Percentiles rank a stretch among this genome's conserved stretches.
Conservation (phyloP, 768 basidiomycete genomes). For the Termitomyces sp. region DNA sequence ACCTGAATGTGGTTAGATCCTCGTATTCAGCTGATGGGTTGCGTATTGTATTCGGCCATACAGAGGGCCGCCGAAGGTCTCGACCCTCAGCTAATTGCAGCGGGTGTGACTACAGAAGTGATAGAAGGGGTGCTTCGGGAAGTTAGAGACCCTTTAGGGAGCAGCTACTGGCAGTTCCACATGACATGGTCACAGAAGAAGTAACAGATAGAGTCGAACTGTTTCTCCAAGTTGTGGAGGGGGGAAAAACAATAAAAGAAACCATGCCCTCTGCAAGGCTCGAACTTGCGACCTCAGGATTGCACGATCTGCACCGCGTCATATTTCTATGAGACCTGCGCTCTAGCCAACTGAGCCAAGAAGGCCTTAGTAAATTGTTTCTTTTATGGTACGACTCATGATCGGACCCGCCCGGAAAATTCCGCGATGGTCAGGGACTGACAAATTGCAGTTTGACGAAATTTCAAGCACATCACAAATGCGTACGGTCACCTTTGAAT, state of each 20-base stretch:
- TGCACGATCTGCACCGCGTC: slow-evolving; percentile 20
- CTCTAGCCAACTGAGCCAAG: slow-evolving; percentile 50
- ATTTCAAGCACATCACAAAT: slow-evolving; percentile 14
- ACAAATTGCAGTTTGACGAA: slow-evolving; percentile 14
- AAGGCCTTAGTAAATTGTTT: not conserved
- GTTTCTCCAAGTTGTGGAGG: too few species aligned
- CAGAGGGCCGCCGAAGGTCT: not conserved
- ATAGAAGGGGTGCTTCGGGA: not conserved
- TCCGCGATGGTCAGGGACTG: slow-evolving; percentile 6
- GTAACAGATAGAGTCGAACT: not conserved
- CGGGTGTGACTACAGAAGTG: slow-evolving; percentile 1
- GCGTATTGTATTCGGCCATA: not conserved
- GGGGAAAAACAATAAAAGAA: too few species aligned
- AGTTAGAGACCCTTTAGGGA: not conserved
- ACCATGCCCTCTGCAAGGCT: slow-evolving; percentile 41
- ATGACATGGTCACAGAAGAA: slow-evolving; percentile 4
- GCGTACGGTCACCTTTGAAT: slow-evolving; percentile 10
- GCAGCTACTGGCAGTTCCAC: not conserved
- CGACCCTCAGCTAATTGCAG: not conserved
- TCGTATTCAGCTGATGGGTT: not conserved
- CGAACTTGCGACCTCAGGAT: slow-evolving; percentile 53
- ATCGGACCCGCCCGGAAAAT: not conserved
- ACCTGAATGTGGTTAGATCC: not conserved
- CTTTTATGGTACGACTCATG: accelerated
- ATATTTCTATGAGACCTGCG: slow-evolving; percentile 45